These are phyloP conservation scores for Porcisia deanei DNA, from an alignment of 208 protist species.

Conservation along the genomic window DNA sequence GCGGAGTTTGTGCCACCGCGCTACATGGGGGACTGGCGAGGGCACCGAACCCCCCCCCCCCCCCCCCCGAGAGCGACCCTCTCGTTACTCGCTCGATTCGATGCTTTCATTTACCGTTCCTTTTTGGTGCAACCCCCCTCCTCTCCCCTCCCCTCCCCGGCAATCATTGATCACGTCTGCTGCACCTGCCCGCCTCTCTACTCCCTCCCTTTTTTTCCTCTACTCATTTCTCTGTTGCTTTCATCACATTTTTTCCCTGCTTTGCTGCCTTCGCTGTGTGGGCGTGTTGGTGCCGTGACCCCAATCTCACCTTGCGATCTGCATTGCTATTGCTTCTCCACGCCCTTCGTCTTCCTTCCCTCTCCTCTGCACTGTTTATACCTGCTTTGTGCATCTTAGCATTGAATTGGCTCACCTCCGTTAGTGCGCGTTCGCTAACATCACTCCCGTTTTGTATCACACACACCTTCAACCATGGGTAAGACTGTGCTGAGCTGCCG, in stretches of 20 bases:
- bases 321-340: not conserved
- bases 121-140: not conserved
- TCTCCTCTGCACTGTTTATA: too few species aligned
- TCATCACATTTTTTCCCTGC: not conserved
- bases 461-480: conserved; percentile 55
- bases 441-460: not conserved
- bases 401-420: not conserved
- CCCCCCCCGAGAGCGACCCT: too few species aligned
- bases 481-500: conserved; percentile 92
- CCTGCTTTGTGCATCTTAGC: too few species aligned
- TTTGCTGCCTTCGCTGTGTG: not conserved
- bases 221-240: not conserved
- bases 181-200: too few species aligned
- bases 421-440: not conserved
- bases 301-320: too few species aligned
- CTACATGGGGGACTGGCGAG: too few species aligned
- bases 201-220: not conserved
- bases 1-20: not conserved
- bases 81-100: too few species aligned
- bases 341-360: not conserved
- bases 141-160: not conserved
- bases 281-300: not conserved
- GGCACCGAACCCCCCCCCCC: too few species aligned
- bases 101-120: too few species aligned
- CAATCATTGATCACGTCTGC: too few species aligned